Conservation (phyloP, 495 filamentous ascomycete genomes). For the Podospora australis region DNA sequence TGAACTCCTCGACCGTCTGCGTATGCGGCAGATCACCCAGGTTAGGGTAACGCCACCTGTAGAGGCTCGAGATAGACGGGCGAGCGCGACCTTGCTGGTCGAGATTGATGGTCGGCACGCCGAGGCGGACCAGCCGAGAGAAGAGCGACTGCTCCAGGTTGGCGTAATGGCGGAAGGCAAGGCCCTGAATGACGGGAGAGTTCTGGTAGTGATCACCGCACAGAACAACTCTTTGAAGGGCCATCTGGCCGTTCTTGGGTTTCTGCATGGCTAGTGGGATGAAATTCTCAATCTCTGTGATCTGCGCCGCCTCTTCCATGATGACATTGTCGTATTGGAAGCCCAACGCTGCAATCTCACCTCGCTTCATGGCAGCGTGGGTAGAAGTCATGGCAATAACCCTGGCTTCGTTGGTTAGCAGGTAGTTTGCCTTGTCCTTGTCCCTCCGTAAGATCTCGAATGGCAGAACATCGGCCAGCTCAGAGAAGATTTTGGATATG, state of each 20-base stretch:
- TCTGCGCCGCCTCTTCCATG: slow-evolving; percentile 98
- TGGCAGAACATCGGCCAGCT: slow-evolving; percentile 87
- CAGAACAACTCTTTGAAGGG: slow-evolving; percentile 81
- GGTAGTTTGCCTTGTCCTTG: slow-evolving; percentile 89
- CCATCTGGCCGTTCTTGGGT: slow-evolving; percentile 62
- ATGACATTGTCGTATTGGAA: slow-evolving; percentile 98
- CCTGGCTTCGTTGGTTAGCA: slow-evolving; percentile 88
- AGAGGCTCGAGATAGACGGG: slow-evolving; percentile 79
- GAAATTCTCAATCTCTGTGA: slow-evolving; percentile 96
- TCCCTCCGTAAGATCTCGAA: slow-evolving; percentile 88
- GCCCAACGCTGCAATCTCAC: slow-evolving; percentile 83
- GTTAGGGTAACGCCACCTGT: slow-evolving; percentile 85
- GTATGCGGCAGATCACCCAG: slow-evolving; percentile 76
- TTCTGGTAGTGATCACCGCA: slow-evolving; percentile 97
- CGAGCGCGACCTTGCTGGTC: slow-evolving; percentile 90
- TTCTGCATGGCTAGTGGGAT: slow-evolving; percentile 88
- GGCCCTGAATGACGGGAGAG: slow-evolving; percentile 88
- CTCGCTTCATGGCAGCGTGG: slow-evolving; percentile 93
- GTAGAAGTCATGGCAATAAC: slow-evolving; percentile 98
- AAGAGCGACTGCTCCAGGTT: slow-evolving; percentile 96
- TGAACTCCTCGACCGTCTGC: slow-evolving; percentile 61
- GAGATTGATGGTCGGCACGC: slow-evolving; percentile 81
- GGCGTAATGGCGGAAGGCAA: slow-evolving; percentile 93
- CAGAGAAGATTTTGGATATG: slow-evolving; percentile 84
- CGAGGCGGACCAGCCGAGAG: slow-evolving; percentile 79